Conservation (phyloP, 2,329 filamentous ascomycete species). For the Amauroascus niger region DNA sequence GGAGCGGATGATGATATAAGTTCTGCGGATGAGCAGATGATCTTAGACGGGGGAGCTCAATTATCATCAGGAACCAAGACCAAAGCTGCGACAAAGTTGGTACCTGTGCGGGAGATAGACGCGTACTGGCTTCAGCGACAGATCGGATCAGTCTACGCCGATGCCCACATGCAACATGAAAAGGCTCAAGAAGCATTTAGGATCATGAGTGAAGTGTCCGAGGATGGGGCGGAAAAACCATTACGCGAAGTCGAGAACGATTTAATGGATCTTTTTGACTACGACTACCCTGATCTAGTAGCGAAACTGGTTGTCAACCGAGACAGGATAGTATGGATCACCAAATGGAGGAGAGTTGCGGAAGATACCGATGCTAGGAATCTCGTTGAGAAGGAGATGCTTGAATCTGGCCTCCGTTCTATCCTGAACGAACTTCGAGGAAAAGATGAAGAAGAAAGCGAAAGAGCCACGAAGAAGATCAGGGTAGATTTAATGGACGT, state of each 20-base stretch:
- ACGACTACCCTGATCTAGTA: slow-evolving; percentile 88
- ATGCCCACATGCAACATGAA: slow-evolving; percentile 85
- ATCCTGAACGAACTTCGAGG: slow-evolving; percentile 84
- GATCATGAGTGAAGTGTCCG: slow-evolving; percentile 65
- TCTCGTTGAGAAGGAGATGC: slow-evolving; percentile 81
- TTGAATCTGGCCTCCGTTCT: slow-evolving; percentile 71
- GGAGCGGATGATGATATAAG: slow-evolving; percentile 41
- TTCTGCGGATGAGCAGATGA: slow-evolving; percentile 56
- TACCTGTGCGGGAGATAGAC: slow-evolving; percentile 84
- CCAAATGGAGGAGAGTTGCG: slow-evolving; percentile 71
- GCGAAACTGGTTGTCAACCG: slow-evolving; percentile 83
- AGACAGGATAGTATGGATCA: slow-evolving; percentile 93
- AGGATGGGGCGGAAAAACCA: slow-evolving; percentile 70
- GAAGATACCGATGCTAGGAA: slow-evolving; percentile 62
- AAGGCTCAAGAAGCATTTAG: slow-evolving; percentile 79
- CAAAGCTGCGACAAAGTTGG: slow-evolving; percentile 45
- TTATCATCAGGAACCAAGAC: slow-evolving; percentile 37
- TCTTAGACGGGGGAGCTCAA: slow-evolving; percentile 60
- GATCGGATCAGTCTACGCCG: slow-evolving; percentile 76
- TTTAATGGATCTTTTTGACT: slow-evolving; percentile 95
- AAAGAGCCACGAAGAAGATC: slow-evolving; percentile 63
- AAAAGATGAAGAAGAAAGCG: slow-evolving; percentile 49
- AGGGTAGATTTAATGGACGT: slow-evolving; percentile 81
- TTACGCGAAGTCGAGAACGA: slow-evolving; percentile 95
- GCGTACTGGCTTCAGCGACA: slow-evolving; percentile 95